Conservation (phyloP, 2,329 filamentous ascomycete genomes). For the Pseudogymnoascus sp. region DNA sequence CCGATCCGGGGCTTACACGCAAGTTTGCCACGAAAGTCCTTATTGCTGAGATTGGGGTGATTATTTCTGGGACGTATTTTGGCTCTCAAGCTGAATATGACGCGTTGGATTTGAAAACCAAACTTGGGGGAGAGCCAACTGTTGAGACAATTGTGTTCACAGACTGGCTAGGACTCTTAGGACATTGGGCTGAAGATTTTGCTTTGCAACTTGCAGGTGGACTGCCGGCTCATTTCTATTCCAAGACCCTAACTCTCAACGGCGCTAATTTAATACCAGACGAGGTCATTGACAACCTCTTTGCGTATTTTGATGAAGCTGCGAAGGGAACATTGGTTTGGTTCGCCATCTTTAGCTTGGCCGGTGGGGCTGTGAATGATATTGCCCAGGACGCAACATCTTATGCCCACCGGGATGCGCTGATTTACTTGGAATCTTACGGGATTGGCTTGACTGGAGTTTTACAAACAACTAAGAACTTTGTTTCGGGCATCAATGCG, state of each 20-base stretch:
- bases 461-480: slow-evolving; percentile 38
- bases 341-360: slow-evolving; percentile 55
- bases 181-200: slow-evolving; percentile 42
- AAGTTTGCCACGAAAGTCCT: slow-evolving; percentile 52
- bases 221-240: slow-evolving; percentile 44
- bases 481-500: slow-evolving; percentile 44
- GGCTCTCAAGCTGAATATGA: slow-evolving; percentile 49
- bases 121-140: slow-evolving; percentile 35
- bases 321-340: slow-evolving; percentile 46
- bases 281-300: slow-evolving; percentile 39
- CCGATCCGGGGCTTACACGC: slow-evolving; percentile 46
- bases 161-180: slow-evolving; percentile 55
- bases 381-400: slow-evolving; percentile 47
- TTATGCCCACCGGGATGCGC: slow-evolving; percentile 55
- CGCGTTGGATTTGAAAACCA: slow-evolving; percentile 39
- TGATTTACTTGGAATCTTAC: slow-evolving; percentile 58
- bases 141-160: slow-evolving; percentile 40
- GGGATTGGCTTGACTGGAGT: slow-evolving; percentile 42
- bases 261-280: slow-evolving; percentile 40
- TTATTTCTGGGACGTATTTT: slow-evolving; percentile 55
- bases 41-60: slow-evolving; percentile 42
- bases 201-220: slow-evolving; percentile 28
- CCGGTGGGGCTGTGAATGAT: slow-evolving; percentile 52
- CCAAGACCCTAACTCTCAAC: slow-evolving; percentile 49
- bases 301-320: slow-evolving; percentile 43